Conservation (phyloP, 2,329 filamentous ascomycete genomes). For the Penicillium sp. region DNA sequence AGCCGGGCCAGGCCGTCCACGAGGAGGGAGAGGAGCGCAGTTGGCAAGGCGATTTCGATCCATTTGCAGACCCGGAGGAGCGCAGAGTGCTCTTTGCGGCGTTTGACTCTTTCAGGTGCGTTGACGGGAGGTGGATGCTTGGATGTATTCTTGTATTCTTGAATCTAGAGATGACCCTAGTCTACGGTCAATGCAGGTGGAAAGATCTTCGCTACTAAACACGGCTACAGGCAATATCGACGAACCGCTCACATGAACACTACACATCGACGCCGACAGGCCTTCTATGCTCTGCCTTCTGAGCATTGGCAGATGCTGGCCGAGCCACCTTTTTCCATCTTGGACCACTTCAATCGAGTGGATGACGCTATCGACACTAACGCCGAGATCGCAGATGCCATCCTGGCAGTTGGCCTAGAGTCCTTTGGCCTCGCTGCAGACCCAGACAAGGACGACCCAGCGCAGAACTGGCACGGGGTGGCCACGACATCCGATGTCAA, state of each 20-base stretch:
- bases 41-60: slow-evolving; percentile 64
- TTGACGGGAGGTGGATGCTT: slow-evolving; percentile 21
- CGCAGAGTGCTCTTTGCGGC: slow-evolving; percentile 73
- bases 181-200: too few relatives aligned
- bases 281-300: slow-evolving; percentile 86
- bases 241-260: slow-evolving; percentile 82
- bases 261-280: slow-evolving; percentile 84
- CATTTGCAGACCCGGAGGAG: slow-evolving; percentile 74
- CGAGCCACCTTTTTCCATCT: slow-evolving; percentile 74
- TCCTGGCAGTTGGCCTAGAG: slow-evolving; percentile 66
- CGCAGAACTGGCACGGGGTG: slow-evolving; percentile 63
- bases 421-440: slow-evolving; percentile 59
- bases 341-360: slow-evolving; percentile 72
- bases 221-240: slow-evolving; percentile 68
- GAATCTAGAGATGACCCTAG: too few relatives aligned
- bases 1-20: slow-evolving; percentile 1
- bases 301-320: slow-evolving; percentile 81
- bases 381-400: slow-evolving; percentile 74
- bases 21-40: slow-evolving; percentile 17
- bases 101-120: slow-evolving; percentile 85
- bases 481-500: slow-evolving; percentile 75
- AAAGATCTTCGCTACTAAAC: slow-evolving; percentile 6
- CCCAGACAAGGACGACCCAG: slow-evolving; percentile 40
- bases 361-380: slow-evolving; percentile 89
- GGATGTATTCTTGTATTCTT: neutral